Conservation (phyloP, 352 stramenopile species). For the Phytophthora rubi region DNA sequence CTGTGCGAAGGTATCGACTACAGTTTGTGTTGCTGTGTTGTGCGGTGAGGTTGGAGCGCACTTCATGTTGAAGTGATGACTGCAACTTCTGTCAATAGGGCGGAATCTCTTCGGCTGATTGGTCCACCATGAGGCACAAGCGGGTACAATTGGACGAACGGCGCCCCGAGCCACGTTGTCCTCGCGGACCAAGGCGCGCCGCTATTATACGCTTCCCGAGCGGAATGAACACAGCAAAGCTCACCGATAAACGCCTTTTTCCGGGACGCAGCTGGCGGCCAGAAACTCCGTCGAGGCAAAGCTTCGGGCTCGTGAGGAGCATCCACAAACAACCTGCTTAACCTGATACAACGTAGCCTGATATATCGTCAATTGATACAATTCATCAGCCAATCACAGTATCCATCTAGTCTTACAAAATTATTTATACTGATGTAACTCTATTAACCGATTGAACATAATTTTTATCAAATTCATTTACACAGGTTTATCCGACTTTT, state of each 20-base stretch:
- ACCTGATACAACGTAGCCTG: neutral
- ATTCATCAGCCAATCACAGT: neutral
- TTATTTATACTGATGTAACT: neutral
- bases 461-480: neutral
- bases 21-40: neutral
- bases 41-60: too few relatives aligned
- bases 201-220: neutral
- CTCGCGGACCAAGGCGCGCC: neutral
- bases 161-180: neutral
- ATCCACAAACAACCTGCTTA: neutral
- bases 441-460: neutral
- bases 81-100: neutral
- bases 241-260: slow-evolving; percentile 19
- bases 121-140: neutral
- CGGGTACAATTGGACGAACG: neutral
- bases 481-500: neutral
- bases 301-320: slow-evolving; percentile 5
- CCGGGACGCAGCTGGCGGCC: slow-evolving; percentile 16
- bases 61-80: neutral
- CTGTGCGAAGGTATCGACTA: neutral
- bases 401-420: neutral
- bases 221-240: slow-evolving; percentile 4
- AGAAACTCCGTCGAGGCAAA: slow-evolving; percentile 19
- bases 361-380: neutral
- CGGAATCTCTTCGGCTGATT: neutral